Conservation (phyloP, 2,329 filamentous ascomycete species). For the Endoconidiophora polonica region DNA sequence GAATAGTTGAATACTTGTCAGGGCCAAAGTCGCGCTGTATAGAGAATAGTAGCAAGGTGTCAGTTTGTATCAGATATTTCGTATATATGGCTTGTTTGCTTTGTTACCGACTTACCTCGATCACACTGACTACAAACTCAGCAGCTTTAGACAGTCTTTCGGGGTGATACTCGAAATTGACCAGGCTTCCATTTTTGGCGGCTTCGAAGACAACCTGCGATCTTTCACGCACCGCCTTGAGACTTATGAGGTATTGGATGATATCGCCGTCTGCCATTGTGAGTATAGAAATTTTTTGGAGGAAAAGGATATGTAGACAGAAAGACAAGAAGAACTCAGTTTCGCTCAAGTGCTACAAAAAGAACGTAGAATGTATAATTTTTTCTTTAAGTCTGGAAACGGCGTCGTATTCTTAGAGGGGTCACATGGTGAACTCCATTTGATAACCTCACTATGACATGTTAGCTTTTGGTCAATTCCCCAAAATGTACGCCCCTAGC, state of each 20-base stretch:
- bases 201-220: constrained; percentile 20
- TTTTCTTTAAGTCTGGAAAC: too few relatives aligned
- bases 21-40: constrained; percentile 33
- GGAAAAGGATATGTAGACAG: not conserved
- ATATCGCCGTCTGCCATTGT: constrained; percentile 7
- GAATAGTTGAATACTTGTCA: constrained; percentile 28
- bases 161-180: constrained; percentile 26
- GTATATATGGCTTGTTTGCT: not conserved
- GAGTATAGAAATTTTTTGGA: not conserved
- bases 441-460: too few relatives aligned
- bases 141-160: constrained; percentile 23
- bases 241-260: constrained; percentile 22
- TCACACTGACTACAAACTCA: constrained; percentile 27
- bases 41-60: not conserved
- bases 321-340: not conserved
- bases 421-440: too few relatives aligned
- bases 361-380: too few relatives aligned
- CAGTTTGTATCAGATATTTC: not conserved
- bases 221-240: constrained; percentile 23
- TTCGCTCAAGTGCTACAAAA: too few relatives aligned
- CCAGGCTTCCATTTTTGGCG: constrained; percentile 24
- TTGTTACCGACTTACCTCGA: constrained; percentile 21
- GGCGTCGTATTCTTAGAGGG: too few relatives aligned
- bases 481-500: too few relatives aligned
- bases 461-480: too few relatives aligned